These are phyloP conservation scores for Hammondia hammondi DNA, from an alignment of 169 alveolate species.

Conservation along the genomic window DNA sequence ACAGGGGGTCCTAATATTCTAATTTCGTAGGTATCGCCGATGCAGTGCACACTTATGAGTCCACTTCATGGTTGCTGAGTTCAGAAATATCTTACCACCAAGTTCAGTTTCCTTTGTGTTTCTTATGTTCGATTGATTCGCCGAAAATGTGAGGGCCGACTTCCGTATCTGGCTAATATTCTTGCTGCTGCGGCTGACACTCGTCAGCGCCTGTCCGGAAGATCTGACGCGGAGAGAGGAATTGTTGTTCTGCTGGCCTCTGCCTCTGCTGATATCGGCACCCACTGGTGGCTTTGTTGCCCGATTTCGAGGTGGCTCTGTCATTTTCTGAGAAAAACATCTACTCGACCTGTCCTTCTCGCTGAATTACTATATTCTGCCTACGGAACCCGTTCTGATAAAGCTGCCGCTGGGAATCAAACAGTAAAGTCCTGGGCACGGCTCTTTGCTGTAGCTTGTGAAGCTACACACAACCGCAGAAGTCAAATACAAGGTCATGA, in stretches of 20 bases:
- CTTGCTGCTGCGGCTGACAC: slow-evolving; percentile 9
- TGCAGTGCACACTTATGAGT: too few species aligned
- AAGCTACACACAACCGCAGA: too few species aligned
- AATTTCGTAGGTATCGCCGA: too few species aligned
- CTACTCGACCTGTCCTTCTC: too few species aligned
- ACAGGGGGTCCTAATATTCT: too few species aligned
- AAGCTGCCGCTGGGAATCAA: too few species aligned
- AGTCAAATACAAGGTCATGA: too few species aligned
- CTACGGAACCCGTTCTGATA: too few species aligned
- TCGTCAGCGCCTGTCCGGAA: not conserved
- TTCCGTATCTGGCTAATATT: slow-evolving; percentile 25
- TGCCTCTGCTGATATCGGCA: not conserved
- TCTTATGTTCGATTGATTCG: not conserved
- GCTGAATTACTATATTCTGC: too few species aligned
- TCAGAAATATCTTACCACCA: not conserved
- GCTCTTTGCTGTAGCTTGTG: too few species aligned
- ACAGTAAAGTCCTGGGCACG: too few species aligned
- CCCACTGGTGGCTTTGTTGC: not conserved
- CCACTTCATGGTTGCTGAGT: not conserved
- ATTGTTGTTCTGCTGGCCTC: not conserved
- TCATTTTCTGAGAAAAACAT: not conserved
- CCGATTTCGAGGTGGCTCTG: not conserved
- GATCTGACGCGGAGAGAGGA: not conserved
- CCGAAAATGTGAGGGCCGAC: not conserved
- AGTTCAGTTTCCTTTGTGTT: slow-evolving; percentile 16